Percentiles rank a stretch among this genome's conserved stretches.
Conservation (phyloP, 345 rosid genomes). For the Gossypium arboreum region DNA sequence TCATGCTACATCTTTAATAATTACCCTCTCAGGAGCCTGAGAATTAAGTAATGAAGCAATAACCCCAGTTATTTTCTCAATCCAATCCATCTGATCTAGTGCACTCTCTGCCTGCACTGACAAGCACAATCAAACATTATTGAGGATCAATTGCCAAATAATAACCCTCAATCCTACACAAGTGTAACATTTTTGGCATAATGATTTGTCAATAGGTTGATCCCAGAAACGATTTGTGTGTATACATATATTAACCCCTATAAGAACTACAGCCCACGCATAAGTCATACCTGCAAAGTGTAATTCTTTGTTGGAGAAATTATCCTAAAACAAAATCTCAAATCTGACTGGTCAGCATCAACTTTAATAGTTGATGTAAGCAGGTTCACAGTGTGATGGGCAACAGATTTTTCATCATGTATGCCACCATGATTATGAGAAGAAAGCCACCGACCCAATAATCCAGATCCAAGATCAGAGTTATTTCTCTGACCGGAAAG, state of each 20-base stretch:
- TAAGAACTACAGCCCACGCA: slow-evolving; percentile 21
- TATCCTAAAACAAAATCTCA: slow-evolving; percentile 95
- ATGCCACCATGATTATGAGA: slow-evolving; percentile 89
- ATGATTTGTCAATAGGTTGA: slow-evolving; percentile 6
- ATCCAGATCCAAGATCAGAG: slow-evolving; percentile 95
- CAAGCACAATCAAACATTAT: slow-evolving; percentile 45
- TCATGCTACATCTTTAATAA: slow-evolving; percentile 7
- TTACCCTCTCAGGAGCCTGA: slow-evolving; percentile 90
- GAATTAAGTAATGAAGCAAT: slow-evolving; percentile 95
- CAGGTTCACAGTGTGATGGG: slow-evolving; percentile 98
- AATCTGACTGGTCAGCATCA: slow-evolving; percentile 95
- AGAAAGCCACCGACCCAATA: slow-evolving; percentile 94
- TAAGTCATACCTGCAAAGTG: slow-evolving; percentile 81
- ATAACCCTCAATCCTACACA: background rate
- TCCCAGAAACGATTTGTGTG: background rate
- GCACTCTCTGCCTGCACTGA: slow-evolving; percentile 99
- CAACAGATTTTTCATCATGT: slow-evolving; percentile 95
- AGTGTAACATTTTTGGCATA: background rate
- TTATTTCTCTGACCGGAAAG: slow-evolving; percentile 81
- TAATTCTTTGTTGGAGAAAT: slow-evolving; percentile 95
- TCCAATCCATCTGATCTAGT: slow-evolving; percentile 96
- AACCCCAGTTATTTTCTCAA: slow-evolving; percentile 96
- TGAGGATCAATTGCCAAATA: slow-evolving; percentile 27
- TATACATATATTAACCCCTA: background rate
- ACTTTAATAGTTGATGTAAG: slow-evolving; percentile 94